Evolutionary conservation across 2,329 filamentous ascomycete genomes (phyloP).

Genomic region (Alternaria panax): DNA sequence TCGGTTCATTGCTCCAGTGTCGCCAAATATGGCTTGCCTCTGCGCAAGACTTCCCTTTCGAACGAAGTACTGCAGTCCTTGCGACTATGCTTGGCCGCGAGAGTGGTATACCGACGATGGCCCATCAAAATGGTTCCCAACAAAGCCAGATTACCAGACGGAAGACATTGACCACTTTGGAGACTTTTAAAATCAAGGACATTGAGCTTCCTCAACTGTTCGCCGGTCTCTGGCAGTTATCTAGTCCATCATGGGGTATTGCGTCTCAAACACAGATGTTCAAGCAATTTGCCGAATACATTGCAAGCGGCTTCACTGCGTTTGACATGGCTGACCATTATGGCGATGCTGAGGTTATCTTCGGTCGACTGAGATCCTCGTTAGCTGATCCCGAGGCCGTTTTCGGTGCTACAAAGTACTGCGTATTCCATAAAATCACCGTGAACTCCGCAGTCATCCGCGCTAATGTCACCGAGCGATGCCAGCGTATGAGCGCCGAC

Average conservation of each 20-base stretch:
- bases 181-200: not conserved
- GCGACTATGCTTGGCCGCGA: not conserved
- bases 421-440: not conserved
- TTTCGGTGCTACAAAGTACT: not conserved
- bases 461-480: not conserved
- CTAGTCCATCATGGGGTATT: not conserved
- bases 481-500: not conserved
- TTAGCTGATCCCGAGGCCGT: not conserved
- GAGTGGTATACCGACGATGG: not conserved
- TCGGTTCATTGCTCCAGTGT: not conserved
- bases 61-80: not conserved
- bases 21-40: not conserved
- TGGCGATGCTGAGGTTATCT: not conserved
- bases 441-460: not conserved
- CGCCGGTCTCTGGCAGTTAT: not conserved
- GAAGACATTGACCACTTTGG: not conserved
- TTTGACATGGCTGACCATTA: not conserved
- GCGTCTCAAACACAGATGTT: not conserved
- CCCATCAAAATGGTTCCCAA: not conserved
- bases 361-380: not conserved
- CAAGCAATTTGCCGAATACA: not conserved
- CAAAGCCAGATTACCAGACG: not conserved
- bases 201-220: not conserved
- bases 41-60: not conserved
- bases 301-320: not conserved